phyloP scores from a whole-genome alignment of 2,329 filamentous ascomycete species.

The Penicillium frequentans region DNA sequence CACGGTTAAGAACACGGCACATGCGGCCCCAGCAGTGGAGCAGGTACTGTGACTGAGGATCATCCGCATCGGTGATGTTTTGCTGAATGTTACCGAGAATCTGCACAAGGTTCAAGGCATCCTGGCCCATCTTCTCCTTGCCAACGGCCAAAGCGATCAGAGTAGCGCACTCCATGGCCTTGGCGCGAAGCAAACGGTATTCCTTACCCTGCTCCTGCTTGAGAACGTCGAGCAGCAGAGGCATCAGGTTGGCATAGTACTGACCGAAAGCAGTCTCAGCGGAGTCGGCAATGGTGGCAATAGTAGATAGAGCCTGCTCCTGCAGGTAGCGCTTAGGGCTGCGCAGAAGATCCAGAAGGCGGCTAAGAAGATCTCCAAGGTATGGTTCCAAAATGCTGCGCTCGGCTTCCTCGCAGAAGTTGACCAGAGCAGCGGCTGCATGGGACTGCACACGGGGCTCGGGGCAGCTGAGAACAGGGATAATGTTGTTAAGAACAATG shows the following conservation, averaged over 20 bases:
- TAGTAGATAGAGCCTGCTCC: slow-evolving; percentile 95
- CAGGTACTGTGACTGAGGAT: slow-evolving; percentile 93
- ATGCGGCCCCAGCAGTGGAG: slow-evolving; percentile 99
- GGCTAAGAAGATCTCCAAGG: slow-evolving; percentile 79
- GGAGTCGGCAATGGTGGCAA: slow-evolving; percentile 97
- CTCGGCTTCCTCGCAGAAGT: slow-evolving; percentile 98
- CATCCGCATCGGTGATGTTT: slow-evolving; percentile 83
- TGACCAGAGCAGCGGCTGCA: slow-evolving; percentile 94
- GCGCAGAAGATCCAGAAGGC: slow-evolving; percentile 82
- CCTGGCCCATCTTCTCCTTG: slow-evolving; percentile 83
- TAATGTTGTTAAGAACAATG: slow-evolving; percentile 82
- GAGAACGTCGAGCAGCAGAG: slow-evolving; percentile 84
- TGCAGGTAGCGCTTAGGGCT: slow-evolving; percentile 95
- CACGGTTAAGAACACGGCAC: slow-evolving; percentile 87
- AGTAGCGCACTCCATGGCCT: slow-evolving; percentile 99
- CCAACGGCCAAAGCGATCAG: slow-evolving; percentile 91
- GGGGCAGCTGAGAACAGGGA: slow-evolving; percentile 84
- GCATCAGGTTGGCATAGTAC: slow-evolving; percentile 97
- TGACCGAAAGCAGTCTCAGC: slow-evolving; percentile 92
- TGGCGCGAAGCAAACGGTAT: slow-evolving; percentile 84
- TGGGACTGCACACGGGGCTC: slow-evolving; percentile 96
- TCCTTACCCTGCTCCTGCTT: slow-evolving; percentile 91
- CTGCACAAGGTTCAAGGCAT: slow-evolving; percentile 84
- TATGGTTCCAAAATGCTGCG: slow-evolving; percentile 90
- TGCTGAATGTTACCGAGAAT: slow-evolving; percentile 84